Evolutionary conservation across 495 filamentous ascomycete species (phyloP), one percentile per base, ranked within the genome.

Genomic region (Recurvomyces mirabilis): DNA sequence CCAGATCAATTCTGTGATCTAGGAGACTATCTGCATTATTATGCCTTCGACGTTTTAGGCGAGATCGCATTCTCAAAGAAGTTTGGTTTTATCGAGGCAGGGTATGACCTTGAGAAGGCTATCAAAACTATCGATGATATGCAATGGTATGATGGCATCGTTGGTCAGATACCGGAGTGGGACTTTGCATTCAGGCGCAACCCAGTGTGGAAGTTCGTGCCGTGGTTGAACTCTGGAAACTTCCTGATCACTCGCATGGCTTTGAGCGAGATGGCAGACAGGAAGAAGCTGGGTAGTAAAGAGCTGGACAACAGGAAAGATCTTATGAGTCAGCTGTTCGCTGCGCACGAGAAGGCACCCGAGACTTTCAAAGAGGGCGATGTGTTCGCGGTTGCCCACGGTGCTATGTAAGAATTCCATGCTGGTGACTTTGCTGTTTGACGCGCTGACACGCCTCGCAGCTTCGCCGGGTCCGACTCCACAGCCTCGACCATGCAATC

Each of bases 61-160:
- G 73, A 77, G 55, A 68, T 83, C 12, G 78, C 77, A 0, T 84
- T 78, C 48, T 72, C 70, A 38, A 63, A 74, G n/a, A 68, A 64
- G 5, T 77, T 79, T 47, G 79, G 79, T 1, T 83, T 83, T 51
- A 51, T 84, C 2, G 65, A 67, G 17, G 64, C 71, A 6, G 74
- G 70, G 3, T 44, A 68, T 20, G 79, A 81, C 45, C 68, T 81
- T 31, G 73, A 79, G 38, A 49, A 63, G 33, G 68, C 71, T 6
- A 70, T 73, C 49, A 65, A 62, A 57, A 68, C 65, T 5, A 73
- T 73, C 36, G 71, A 75, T 49, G 61, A 68, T 32, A 68, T 65
- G 51, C 68, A 71, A 56, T 66, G 61, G 52, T 75, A 75, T 53
- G 69, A 75, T 43, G 71, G 70, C 19, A 65, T 75, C 38, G 61